A percentile compares a stretch with the other conserved stretches of the same genome.
Conservation (phyloP, 768 basidiomycete genomes). For the Termitomyces bulborhizus region DNA sequence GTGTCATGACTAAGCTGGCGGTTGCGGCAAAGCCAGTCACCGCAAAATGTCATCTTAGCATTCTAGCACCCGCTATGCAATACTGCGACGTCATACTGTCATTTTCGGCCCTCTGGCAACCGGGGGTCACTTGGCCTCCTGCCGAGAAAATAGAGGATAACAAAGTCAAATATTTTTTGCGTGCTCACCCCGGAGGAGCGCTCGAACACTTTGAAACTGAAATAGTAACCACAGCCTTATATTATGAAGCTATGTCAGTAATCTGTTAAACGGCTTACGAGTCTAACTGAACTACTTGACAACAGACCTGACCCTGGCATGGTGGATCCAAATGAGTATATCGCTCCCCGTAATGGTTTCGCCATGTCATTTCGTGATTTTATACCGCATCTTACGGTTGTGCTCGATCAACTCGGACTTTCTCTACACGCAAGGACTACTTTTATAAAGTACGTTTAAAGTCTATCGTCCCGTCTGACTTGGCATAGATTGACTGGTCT, state of each 20-base stretch:
- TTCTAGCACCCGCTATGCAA: constrained; percentile 66
- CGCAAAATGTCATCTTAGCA: constrained; percentile 71
- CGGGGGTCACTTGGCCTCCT: constrained; percentile 73
- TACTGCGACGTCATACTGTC: constrained; percentile 76
- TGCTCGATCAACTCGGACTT: constrained; percentile 82
- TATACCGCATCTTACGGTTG: constrained; percentile 71
- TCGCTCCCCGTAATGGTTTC: constrained; percentile 77
- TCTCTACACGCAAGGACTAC: constrained; percentile 76
- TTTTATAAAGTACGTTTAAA: constrained; percentile 62
- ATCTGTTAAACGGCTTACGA: background rate
- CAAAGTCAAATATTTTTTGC: constrained; percentile 78
- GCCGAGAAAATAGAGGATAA: constrained; percentile 61
- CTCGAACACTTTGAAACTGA: constrained; percentile 83
- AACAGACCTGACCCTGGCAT: constrained; percentile 71
- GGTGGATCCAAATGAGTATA: constrained; percentile 74
- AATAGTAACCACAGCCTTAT: constrained; percentile 72
- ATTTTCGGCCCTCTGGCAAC: constrained; percentile 69
- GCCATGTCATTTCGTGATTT: constrained; percentile 82
- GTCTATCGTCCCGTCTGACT: background rate
- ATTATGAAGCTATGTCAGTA: constrained; percentile 81
- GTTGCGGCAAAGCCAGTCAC: constrained; percentile 67
- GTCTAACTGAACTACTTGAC: background rate
- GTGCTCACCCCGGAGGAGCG: constrained; percentile 80
- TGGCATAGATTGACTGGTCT: constrained; percentile 1
- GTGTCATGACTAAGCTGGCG: constrained; percentile 72